A percentile compares a stretch with the other conserved stretches of the same genome.
Evolutionary conservation across 768 basidiomycete genomes (phyloP).

Genomic region (Hygrocybe punicea): DNA sequence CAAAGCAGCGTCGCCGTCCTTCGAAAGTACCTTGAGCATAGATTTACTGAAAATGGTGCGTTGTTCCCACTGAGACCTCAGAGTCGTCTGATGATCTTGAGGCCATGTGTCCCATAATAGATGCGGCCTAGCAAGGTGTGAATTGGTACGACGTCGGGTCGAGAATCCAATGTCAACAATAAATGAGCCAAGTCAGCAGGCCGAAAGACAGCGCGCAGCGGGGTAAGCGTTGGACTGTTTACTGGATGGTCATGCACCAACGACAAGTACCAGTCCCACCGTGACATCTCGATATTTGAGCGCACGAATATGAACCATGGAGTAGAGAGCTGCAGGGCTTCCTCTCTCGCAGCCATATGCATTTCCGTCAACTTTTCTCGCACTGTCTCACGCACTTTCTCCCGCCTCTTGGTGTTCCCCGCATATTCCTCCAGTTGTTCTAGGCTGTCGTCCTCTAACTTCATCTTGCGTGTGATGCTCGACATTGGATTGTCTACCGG

Average conservation of each 20-base stretch:
- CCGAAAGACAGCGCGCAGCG: slow-evolving; percentile 64
- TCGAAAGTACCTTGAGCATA: slow-evolving; percentile 95
- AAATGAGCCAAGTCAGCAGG: slow-evolving; percentile 78
- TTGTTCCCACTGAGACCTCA: slow-evolving; percentile 86
- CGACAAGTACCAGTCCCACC: slow-evolving; percentile 93
- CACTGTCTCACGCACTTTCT: slow-evolving; percentile 27
- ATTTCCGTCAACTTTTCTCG: slow-evolving; percentile 36
- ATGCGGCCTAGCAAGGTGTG: slow-evolving; percentile 89
- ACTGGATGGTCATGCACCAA: slow-evolving; percentile 69
- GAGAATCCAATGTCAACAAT: slow-evolving; percentile 81
- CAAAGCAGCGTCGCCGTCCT: slow-evolving; percentile 90
- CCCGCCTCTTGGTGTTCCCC: slow-evolving; percentile 28
- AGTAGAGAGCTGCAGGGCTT: slow-evolving; percentile 49
- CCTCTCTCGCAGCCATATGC: slow-evolving; percentile 47
- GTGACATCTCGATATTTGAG: slow-evolving; percentile 87
- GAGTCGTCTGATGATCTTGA: slow-evolving; percentile 82
- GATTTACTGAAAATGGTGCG: slow-evolving; percentile 90
- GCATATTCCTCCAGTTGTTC: slow-evolving; percentile 28
- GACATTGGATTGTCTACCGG: slow-evolving; percentile 39
- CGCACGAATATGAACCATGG: slow-evolving; percentile 95
- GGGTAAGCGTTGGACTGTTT: slow-evolving; percentile 56
- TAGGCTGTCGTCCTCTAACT: slow-evolving; percentile 32
- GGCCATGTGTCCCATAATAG: slow-evolving; percentile 75
- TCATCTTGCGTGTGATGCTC: slow-evolving; percentile 54
- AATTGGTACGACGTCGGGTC: slow-evolving; percentile 94